Conservation (phyloP, 345 rosid species). For the Hypericum perforatum region DNA sequence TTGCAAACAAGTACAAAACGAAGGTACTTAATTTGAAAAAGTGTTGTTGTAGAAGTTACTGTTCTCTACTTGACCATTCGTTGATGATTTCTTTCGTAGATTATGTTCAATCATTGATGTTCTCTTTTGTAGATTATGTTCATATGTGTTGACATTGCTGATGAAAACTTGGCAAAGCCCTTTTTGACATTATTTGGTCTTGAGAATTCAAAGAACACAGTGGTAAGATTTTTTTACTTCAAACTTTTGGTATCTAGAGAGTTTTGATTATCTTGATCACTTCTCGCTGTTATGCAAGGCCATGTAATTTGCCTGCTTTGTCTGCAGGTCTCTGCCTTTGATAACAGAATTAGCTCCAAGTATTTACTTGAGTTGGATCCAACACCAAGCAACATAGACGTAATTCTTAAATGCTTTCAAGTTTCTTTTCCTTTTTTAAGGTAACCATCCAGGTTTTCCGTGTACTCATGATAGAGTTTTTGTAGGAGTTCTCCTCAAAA, state of each 20-base stretch:
- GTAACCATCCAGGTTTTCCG: conserved; percentile 2
- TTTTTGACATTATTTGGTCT: conserved; percentile 73
- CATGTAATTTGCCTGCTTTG: conserved; percentile 13
- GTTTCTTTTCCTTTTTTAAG: conserved; percentile 2
- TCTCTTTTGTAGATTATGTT: conserved; percentile 59
- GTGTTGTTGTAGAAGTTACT: background rate
- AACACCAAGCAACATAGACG: conserved; percentile 59
- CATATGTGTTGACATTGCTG: conserved; percentile 44
- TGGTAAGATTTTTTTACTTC: conserved; percentile 34
- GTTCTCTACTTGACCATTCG: conserved; percentile 2
- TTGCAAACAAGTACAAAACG: conserved; percentile 62
- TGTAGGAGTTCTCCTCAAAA: conserved; percentile 56
- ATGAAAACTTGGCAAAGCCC: conserved; percentile 81
- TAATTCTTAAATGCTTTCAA: conserved; percentile 18
- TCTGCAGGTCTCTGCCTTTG: conserved; percentile 71
- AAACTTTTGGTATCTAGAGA: conserved; percentile 1
- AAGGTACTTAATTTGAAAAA: conserved; percentile 32
- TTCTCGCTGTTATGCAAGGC: conserved; percentile 8
- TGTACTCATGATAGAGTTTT: conserved; percentile 3
- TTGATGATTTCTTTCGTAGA: conserved; percentile 2
- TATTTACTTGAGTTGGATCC: conserved; percentile 59
- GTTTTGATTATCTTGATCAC: too few species aligned
- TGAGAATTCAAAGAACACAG: conserved; percentile 44
- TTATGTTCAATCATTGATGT: too few species aligned
- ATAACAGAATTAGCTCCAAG: conserved; percentile 51